Evolutionary conservation across 2,329 filamentous ascomycete species (phyloP), one percentile per base, ranked within the genome.

Genomic region (Madurella mycetomatis): DNA sequence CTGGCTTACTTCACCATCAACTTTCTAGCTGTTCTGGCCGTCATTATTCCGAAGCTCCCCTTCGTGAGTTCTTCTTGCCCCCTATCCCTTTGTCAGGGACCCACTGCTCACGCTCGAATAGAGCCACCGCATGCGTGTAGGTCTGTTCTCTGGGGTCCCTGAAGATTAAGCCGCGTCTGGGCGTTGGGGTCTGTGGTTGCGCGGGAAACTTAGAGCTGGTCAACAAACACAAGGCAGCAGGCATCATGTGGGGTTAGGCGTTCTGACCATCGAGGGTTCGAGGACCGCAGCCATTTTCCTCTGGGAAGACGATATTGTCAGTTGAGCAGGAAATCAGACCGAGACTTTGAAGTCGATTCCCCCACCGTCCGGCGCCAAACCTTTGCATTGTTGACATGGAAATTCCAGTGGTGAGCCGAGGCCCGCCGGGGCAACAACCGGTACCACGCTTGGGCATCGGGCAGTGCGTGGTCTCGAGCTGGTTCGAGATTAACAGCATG

Each of bases 1-100:
- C 73, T 96, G 69, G 88, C 90, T 43, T 97, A 96, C 74, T 99
- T 99, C 69, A 90, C 88, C 65, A 94, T 99, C 76, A 99, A 99
- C 76, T 92, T 95, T 70, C 75, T 96, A 66, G 94, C 94, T 53
- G 89, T 95, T 40, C 76, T 99, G 68, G 90, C 82, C 43, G 94
- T 99, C 53, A 88, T 99, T 55, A 94, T 99, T 69, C 94, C 94
- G 41, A 99, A 99, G 76, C 76, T 99, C 63, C 94, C 94, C 63
- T 92, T 89, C 70, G 92, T 97, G 80, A 72, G 92, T 84, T 61
- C 42, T 48, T 17, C 16, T 31, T 40, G 34, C 15, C 40, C 18
- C 19, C 42, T 15, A 12, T 47, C 18, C n/a, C 46, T 44, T 40
- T 47, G 54, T 19, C n/a, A 30, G 54, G 69, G 44, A 34, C 67